Conservation (phyloP, 2,329 filamentous ascomycete genomes). For the Ceratocystiopsis brevicomis region DNA sequence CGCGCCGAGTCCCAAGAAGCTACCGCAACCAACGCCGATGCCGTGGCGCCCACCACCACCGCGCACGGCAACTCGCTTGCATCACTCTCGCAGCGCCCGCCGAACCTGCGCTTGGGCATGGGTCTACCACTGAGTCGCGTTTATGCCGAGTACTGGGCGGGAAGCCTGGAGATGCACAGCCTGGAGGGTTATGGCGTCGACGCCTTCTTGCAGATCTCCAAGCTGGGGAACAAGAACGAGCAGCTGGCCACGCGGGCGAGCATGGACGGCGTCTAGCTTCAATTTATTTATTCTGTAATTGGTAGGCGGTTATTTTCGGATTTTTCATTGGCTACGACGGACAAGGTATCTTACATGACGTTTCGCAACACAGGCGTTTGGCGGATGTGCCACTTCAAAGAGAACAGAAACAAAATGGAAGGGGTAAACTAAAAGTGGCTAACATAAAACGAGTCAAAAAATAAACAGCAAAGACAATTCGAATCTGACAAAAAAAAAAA, state of each 20-base stretch:
- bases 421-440: background rate
- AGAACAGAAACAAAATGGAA: background rate
- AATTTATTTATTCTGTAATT: background rate
- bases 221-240: slow-evolving; percentile 95
- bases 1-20: background rate
- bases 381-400: background rate
- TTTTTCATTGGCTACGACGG: background rate
- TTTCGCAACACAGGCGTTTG: no score
- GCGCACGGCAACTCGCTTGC: slow-evolving; percentile 43
- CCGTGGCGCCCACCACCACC: background rate
- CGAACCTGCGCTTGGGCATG: slow-evolving; percentile 77
- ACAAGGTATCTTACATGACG: no score
- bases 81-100: slow-evolving; percentile 63
- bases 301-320: background rate
- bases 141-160: slow-evolving; percentile 97
- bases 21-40: no score
- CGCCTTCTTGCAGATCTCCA: slow-evolving; percentile 88
- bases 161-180: slow-evolving; percentile 75
- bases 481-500: slow-evolving; percentile 2
- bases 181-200: slow-evolving; percentile 92
- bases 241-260: slow-evolving; percentile 61
- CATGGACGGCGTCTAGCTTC: slow-evolving; percentile 50
- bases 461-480: slow-evolving; percentile 1
- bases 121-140: slow-evolving; percentile 83
- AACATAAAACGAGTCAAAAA: background rate